A percentile compares a stretch with the other conserved stretches of the same genome.
Conservation (phyloP, 345 rosid species). For the Arabidopsis suecica region DNA sequence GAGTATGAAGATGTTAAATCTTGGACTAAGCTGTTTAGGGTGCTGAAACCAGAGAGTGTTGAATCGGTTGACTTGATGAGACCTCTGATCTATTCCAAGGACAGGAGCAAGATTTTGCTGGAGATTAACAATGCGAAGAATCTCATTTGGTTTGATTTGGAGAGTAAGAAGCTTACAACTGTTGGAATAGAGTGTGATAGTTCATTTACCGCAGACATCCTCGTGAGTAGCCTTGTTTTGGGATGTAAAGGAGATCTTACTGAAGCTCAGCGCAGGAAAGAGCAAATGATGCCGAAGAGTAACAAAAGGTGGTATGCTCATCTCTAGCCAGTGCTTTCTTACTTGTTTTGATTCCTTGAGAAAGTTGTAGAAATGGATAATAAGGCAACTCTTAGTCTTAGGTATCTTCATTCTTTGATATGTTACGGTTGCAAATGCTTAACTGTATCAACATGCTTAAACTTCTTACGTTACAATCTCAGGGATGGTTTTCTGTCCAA, state of each 20-base stretch:
- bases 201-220: conserved; percentile 27
- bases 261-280: conserved; percentile 8
- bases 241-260: conserved; percentile 28
- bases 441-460: neutral
- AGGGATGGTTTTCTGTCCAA: conserved; percentile 22
- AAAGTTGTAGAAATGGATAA: neutral
- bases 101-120: conserved; percentile 48
- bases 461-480: conserved; percentile 10
- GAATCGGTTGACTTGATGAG: conserved; percentile 37
- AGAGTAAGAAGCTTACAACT: conserved; percentile 25
- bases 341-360: neutral
- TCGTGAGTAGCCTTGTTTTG: conserved; percentile 55
- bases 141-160: conserved; percentile 56
- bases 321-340: neutral
- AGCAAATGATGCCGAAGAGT: too few species aligned
- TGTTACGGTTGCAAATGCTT: neutral
- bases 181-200: conserved; percentile 41
- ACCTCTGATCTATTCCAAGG: conserved; percentile 51
- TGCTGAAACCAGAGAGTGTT: conserved; percentile 24
- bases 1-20: conserved; percentile 48
- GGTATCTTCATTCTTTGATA: neutral
- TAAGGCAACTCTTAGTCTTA: conserved; percentile 2
- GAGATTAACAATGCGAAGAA: conserved; percentile 44
- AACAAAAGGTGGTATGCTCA: too few species aligned
- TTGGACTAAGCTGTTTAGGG: conserved; percentile 51